phyloP scores from a whole-genome alignment of 2,329 filamentous ascomycete genomes.

The Calonectria hawksworthii region DNA sequence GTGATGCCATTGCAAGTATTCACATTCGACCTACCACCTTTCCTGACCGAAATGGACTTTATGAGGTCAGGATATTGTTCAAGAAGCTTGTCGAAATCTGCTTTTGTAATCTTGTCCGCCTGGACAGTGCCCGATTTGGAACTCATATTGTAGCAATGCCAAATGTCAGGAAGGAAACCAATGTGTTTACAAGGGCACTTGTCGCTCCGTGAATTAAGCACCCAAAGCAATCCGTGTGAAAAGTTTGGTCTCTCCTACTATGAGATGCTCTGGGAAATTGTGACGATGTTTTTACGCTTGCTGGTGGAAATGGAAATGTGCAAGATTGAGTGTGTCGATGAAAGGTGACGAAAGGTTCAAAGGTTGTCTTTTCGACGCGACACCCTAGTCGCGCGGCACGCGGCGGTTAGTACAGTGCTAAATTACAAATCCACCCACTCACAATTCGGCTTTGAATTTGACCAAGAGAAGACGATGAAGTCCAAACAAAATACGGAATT shows the following conservation, averaged over 20 bases:
- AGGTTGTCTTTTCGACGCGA: not conserved
- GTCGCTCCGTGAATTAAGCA: no score
- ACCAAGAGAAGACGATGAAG: not conserved
- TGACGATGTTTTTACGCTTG: not conserved
- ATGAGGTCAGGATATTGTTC: constrained; percentile 57
- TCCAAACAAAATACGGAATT: not conserved
- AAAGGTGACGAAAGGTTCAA: not conserved
- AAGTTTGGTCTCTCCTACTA: not conserved
- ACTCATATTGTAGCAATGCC: constrained; percentile 30
- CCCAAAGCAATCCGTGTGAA: not conserved
- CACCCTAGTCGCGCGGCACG: constrained; percentile 1
- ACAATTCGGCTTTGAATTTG: not conserved
- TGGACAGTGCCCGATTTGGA: constrained; percentile 22
- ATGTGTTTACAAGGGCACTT: not conserved
- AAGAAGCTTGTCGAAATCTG: constrained; percentile 54
- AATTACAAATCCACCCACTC: not conserved
- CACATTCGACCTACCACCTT: constrained; percentile 54
- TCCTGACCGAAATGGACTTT: constrained; percentile 59
- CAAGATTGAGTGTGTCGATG: not conserved
- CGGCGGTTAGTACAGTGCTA: not conserved
- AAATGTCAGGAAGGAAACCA: not conserved
- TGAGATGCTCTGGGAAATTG: no score
- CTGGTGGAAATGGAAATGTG: not conserved
- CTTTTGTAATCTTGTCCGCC: constrained; percentile 43
- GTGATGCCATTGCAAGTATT: not conserved